These are phyloP conservation scores for Zymoseptoria tritici DNA, from an alignment of 2,329 filamentous ascomycete species.

Conservation along the genomic window DNA sequence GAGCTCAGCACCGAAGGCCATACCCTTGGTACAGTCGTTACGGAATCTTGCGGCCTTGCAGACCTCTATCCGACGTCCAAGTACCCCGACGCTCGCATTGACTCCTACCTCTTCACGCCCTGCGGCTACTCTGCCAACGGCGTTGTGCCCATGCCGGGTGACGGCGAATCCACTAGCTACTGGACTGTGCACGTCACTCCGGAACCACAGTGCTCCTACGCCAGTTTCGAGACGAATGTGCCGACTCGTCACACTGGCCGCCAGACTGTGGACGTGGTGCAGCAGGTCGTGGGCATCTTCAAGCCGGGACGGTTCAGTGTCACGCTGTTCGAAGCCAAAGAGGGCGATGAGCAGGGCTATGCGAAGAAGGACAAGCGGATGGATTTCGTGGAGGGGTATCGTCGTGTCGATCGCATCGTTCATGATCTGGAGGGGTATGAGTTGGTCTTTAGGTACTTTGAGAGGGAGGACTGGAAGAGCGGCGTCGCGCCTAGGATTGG, in stretches of 20 bases:
- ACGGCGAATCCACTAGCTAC: slow-evolving; percentile 60
- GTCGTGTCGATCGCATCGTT: slow-evolving; percentile 85
- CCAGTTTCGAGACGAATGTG: slow-evolving; percentile 97
- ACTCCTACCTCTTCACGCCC: slow-evolving; percentile 92
- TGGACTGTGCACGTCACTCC: slow-evolving; percentile 98
- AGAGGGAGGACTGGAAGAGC: slow-evolving; percentile 69
- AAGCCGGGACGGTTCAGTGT: slow-evolving; percentile 96
- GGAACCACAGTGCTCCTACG: slow-evolving; percentile 93
- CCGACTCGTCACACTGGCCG: slow-evolving; percentile 80
- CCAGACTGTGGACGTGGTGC: slow-evolving; percentile 81
- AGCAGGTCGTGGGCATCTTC: slow-evolving; percentile 93
- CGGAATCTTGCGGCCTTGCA: slow-evolving; percentile 79
- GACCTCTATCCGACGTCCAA: slow-evolving; percentile 78
- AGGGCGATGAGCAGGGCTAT: slow-evolving; percentile 35
- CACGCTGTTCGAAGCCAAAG: slow-evolving; percentile 89
- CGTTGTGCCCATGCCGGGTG: slow-evolving; percentile 70
- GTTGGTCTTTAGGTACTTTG: slow-evolving; percentile 92
- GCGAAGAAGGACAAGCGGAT: slow-evolving; percentile 47
- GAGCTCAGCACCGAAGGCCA: slow-evolving; percentile 89
- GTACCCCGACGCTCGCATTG: slow-evolving; percentile 88
- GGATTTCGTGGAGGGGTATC: slow-evolving; percentile 78
- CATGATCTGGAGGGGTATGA: slow-evolving; percentile 98
- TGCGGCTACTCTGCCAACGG: slow-evolving; percentile 98
- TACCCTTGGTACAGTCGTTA: slow-evolving; percentile 83
- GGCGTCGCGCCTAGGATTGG: slow-evolving; percentile 57